phyloP scores from a whole-genome alignment of 192 early-diverging fungal genomes.

The Coemansia sp. region DNA sequence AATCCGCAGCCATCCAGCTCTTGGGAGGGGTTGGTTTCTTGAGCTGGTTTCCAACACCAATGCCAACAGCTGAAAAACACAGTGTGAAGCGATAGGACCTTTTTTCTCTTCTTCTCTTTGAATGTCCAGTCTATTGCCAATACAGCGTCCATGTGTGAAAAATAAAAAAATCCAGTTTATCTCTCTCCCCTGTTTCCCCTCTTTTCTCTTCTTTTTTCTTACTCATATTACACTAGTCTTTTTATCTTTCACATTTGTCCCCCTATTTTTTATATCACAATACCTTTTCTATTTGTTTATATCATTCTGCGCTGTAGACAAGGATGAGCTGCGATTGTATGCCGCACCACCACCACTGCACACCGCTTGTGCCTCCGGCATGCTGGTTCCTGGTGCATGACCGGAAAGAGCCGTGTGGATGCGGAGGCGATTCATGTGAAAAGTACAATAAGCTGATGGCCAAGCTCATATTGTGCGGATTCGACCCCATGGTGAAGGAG shows the following conservation, averaged over 20 bases:
- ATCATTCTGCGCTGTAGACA: background rate
- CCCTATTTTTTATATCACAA: background rate
- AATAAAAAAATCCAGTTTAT: too few species aligned
- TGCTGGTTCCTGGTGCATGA: conserved; percentile 50
- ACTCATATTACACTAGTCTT: background rate
- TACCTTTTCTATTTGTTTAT: background rate
- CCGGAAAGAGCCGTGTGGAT: conserved; percentile 46
- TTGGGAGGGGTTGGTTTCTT: too few species aligned
- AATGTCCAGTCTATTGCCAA: too few species aligned
- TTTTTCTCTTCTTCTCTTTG: too few species aligned
- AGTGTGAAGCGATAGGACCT: too few species aligned
- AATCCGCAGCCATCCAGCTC: too few species aligned
- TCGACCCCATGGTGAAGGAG: conserved; percentile 35
- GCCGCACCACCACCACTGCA: conserved; percentile 18
- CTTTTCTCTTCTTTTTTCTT: background rate
- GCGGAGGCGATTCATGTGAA: conserved; percentile 38
- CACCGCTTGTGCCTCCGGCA: conserved; percentile 23
- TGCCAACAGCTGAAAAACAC: too few species aligned
- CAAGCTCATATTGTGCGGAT: conserved; percentile 42
- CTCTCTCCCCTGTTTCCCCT: too few species aligned
- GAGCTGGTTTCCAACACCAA: too few species aligned
- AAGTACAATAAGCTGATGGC: conserved; percentile 35
- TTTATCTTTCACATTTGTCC: background rate
- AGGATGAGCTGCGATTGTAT: conserved; percentile 37
- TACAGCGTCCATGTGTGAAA: too few species aligned